A percentile compares a stretch with the other conserved stretches of the same genome.
phyloP scores from a whole-genome alignment of 306 rosid genomes.

The Prunus salicina region DNA sequence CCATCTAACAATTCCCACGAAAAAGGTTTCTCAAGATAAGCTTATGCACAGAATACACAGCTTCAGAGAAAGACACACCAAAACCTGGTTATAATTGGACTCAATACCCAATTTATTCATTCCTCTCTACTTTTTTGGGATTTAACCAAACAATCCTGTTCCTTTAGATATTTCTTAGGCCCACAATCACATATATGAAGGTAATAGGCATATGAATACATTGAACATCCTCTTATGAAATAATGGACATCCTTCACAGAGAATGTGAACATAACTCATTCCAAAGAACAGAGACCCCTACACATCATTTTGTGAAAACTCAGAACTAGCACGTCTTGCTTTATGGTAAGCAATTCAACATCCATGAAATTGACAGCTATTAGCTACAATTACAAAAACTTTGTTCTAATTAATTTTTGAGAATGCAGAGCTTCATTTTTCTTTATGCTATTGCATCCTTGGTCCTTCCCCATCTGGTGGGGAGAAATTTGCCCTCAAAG shows the following conservation, averaged over 20 bases:
- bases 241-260: background rate
- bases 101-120: background rate
- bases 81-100: background rate
- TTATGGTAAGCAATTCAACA: background rate
- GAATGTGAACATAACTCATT: background rate
- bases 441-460: background rate
- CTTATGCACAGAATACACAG: background rate
- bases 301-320: background rate
- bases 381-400: background rate
- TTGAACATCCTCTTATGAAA: background rate
- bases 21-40: background rate
- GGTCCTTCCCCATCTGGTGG: background rate
- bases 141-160: background rate
- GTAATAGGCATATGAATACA: background rate
- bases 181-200: background rate
- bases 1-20: background rate
- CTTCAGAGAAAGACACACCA: background rate
- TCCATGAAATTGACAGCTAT: background rate
- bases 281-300: background rate
- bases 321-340: background rate
- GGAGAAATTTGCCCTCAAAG: background rate
- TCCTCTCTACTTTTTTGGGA: no score
- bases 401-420: background rate
- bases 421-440: background rate
- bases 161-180: background rate